Evolutionary conservation across 148 eudicot species (phyloP).

Genomic region (Amaranthus hypochondriacus): DNA sequence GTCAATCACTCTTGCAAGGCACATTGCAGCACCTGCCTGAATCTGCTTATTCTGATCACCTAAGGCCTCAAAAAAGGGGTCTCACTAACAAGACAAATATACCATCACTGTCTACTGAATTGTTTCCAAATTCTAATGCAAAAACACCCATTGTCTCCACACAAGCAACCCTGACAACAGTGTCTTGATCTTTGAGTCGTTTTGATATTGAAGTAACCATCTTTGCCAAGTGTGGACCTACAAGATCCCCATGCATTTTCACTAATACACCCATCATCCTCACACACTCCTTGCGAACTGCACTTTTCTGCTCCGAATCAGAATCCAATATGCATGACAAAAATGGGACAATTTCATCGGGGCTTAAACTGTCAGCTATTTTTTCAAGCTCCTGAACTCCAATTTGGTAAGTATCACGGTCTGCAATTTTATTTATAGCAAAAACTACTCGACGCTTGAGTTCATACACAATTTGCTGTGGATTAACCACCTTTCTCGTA

Average conservation of each 20-base stretch:
- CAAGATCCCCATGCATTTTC: conserved; percentile 43
- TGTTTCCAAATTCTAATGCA: conserved; percentile 54
- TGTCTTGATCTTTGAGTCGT: conserved; percentile 79
- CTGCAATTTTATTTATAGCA: conserved; percentile 73
- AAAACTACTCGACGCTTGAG: conserved; percentile 60
- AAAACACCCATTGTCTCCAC: conserved; percentile 66
- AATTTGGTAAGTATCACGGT: conserved; percentile 70
- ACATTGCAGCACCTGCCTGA: conserved; percentile 74
- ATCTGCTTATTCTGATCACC: conserved; percentile 87
- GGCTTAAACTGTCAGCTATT: conserved; percentile 47
- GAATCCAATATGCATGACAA: conserved; percentile 71
- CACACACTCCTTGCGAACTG: conserved; percentile 76
- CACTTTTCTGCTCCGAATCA: conserved; percentile 67
- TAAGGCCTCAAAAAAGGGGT: conserved; percentile 79
- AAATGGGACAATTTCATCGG: conserved; percentile 59
- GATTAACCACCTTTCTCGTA: conserved; percentile 42
- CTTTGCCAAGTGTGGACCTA: conserved; percentile 57
- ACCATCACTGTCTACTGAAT: conserved; percentile 35
- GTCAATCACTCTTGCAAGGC: conserved; percentile 71
- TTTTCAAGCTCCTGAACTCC: conserved; percentile 75
- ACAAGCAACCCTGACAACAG: conserved; percentile 71
- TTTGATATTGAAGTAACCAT: conserved; percentile 69
- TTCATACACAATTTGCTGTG: conserved; percentile 60
- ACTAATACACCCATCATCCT: conserved; percentile 63
- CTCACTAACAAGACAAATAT: conserved; percentile 53